Evolutionary conservation across 495 filamentous ascomycete genomes (phyloP).

Genomic region (Articulospora tetracladia): DNA sequence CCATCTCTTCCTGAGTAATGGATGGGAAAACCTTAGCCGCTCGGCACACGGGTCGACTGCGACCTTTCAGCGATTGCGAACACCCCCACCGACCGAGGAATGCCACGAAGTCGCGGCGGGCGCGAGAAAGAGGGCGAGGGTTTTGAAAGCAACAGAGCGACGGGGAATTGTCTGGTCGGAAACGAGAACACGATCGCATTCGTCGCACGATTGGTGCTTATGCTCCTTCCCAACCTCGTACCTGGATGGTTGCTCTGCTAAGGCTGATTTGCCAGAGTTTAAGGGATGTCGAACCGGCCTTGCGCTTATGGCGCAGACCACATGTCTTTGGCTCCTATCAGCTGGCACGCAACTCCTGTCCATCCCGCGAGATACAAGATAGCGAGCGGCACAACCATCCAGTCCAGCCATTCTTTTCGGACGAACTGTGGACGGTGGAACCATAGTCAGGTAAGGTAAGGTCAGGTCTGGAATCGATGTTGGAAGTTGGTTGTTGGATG

Average conservation of each 20-base stretch:
- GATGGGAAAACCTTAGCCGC: conserved; percentile 20
- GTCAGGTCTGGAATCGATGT: too few relatives aligned
- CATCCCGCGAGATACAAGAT: background rate
- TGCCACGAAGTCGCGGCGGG: conserved; percentile 6
- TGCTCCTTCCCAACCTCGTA: conserved; percentile 2
- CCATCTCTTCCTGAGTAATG: conserved; percentile 2
- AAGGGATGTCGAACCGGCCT: conserved; percentile 11
- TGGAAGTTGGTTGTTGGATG: too few relatives aligned
- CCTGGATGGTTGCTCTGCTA: conserved; percentile 16
- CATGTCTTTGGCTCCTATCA: conserved; percentile 18
- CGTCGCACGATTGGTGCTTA: background rate
- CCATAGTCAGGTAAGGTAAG: too few relatives aligned
- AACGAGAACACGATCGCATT: background rate
- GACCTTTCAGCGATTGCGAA: conserved; percentile 6
- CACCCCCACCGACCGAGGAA: background rate
- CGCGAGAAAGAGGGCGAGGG: too few relatives aligned
- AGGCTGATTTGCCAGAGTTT: conserved; percentile 19
- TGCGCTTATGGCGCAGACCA: conserved; percentile 25
- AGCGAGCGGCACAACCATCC: background rate
- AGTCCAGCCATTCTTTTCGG: conserved; percentile 13
- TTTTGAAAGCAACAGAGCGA: too few relatives aligned
- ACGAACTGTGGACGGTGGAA: background rate
- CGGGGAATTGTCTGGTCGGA: too few relatives aligned
- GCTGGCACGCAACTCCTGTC: conserved; percentile 1
- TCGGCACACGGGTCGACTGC: conserved; percentile 17